Evolutionary conservation across 768 basidiomycete genomes (phyloP), one percentile per base, ranked within the genome.

Genomic region (Termitomyces sp.): DNA sequence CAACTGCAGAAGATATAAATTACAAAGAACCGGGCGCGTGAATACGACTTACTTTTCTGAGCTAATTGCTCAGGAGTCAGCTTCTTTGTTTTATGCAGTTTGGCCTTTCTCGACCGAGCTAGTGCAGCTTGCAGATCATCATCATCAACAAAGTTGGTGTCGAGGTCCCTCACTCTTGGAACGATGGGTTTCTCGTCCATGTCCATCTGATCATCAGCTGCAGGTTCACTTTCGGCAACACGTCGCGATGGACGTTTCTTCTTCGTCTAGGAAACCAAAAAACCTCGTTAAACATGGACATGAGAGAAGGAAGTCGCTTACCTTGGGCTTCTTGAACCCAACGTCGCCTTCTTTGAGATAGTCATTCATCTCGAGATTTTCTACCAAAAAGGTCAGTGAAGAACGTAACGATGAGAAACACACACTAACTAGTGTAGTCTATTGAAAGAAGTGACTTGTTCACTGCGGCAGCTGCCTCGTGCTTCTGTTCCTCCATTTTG

Each of bases 321-420:
- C 93, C 81, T 95, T 98, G 4, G 87, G 87, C 73, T 96, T 98
- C 79, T 97, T 98, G 77, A 98, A 98, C 3, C 94, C 95, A 22
- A 87, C 78, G 63, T 98, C 96, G 2, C 93, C 94, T 71, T 94
- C 94, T 73, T 93, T 85, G 7, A 93, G 72, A 67, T 98, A 98
- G 71, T 98, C 97, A n/a, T 83, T 79, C 2, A 83, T 84, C 65
- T 92, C 89, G 24, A 94, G 67, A 66, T 94, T 96, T 81, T 98
- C 94, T 93, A 64, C 7, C 24, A 44, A 53, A 57, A 35, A 61
- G 75, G 66, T 45, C 56, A 38, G 32, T 9, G 45, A 36, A 35
- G 11, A 49, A 18, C 20, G 4, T 20, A 0, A 22, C 40, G 54
- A 28, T 40, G 60, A 55, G 15, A 46, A 55, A 38, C 11, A 48